A percentile compares a stretch with the other conserved stretches of the same genome.
These are phyloP conservation scores for Stramenopiles sp. DNA, from an alignment of 352 stramenopile species.

Conservation along the genomic window DNA sequence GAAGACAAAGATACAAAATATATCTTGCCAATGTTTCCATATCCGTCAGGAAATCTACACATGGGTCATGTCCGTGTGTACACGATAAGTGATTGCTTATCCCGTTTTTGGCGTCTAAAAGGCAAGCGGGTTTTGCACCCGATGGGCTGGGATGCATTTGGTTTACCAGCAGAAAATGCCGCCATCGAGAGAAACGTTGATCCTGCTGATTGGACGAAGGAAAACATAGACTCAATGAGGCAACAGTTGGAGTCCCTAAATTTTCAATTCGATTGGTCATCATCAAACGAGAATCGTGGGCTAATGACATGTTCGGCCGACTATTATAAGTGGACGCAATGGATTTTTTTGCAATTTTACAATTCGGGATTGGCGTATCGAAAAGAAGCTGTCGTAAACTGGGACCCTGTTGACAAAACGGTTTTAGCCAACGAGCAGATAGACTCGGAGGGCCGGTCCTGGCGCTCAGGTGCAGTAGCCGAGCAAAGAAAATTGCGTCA, in stretches of 20 bases:
- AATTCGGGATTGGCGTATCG: conserved; percentile 82
- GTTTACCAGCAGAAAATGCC: conserved; percentile 96
- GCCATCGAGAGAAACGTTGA: conserved; percentile 90
- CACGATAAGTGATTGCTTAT: conserved; percentile 93
- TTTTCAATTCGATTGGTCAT: conserved; percentile 86
- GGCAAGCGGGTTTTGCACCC: conserved; percentile 84
- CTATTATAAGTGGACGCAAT: conserved; percentile 99
- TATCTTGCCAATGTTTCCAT: conserved; percentile 93
- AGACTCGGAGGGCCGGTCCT: conserved; percentile 73
- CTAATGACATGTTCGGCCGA: conserved; percentile 81
- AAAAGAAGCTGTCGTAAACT: conserved; percentile 93
- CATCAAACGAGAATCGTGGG: conserved; percentile 44
- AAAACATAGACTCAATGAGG: conserved; percentile 93
- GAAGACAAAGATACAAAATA: conserved; percentile 38
- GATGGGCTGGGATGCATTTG: conserved; percentile 99
- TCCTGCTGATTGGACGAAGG: conserved; percentile 74
- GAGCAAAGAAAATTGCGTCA: conserved; percentile 75
- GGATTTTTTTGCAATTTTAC: conserved; percentile 95
- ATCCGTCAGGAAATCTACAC: conserved; percentile 87
- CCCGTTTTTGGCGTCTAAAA: conserved; percentile 87
- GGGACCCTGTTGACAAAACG: conserved; percentile 92
- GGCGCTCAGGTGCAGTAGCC: conserved; percentile 83
- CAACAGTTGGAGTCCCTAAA: conserved; percentile 82
- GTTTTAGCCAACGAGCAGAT: conserved; percentile 97
- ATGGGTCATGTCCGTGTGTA: conserved; percentile 98